Evolutionary conservation across 495 filamentous ascomycete species (phyloP), one percentile per base, ranked within the genome.

Genomic region (Astrothelium macrocarpum): DNA sequence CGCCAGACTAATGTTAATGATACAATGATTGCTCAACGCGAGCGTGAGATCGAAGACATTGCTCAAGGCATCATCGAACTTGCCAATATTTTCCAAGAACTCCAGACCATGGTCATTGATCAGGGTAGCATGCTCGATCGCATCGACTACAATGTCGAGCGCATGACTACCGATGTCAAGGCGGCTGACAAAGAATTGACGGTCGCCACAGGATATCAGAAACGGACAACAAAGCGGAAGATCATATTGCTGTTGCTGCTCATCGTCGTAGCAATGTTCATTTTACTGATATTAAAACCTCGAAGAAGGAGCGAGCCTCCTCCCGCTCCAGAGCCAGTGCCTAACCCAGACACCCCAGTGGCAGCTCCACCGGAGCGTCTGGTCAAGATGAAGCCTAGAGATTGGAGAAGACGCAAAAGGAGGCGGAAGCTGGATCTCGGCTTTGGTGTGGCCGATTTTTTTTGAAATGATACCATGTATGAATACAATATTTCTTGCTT

Each of bases 131-230:
- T 98, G 88, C 83, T 98, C 26, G 94, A 98, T 76, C 83, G 94
- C 39, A 97, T 98, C 70, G 94, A 98, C 72, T 98, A 96, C 77
- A 98, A 98, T 72, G 88, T 98, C 39, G 94, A 98, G 77, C 80
- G 83, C 63, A 96, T 97, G 91, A 85, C 82, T 14, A 84, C 82
- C 28, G 88, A 97, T 70, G 90, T 97, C 32, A 95, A 96, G 72
- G 85, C 81, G 23, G 94, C 94, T 10, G 91, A 94, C 64, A 93
- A 92, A 74, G 94, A 98, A 75, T 81, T 98, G 61, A 89, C 82
- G 66, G 85, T 93, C 63, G 87, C 87, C 18, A 87, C 86, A 23
- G 84, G 85, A n/a, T 97, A 96, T 69, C 94, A 97, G 80, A 86
- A 84, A 70, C 88, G 85, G 71, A 87, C 88, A 16, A 90, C 87